A percentile compares a stretch with the other conserved stretches of the same genome.
Evolutionary conservation across 176 grass and related monocot genomes (phyloP).

Genomic region (Zea luxurians): DNA sequence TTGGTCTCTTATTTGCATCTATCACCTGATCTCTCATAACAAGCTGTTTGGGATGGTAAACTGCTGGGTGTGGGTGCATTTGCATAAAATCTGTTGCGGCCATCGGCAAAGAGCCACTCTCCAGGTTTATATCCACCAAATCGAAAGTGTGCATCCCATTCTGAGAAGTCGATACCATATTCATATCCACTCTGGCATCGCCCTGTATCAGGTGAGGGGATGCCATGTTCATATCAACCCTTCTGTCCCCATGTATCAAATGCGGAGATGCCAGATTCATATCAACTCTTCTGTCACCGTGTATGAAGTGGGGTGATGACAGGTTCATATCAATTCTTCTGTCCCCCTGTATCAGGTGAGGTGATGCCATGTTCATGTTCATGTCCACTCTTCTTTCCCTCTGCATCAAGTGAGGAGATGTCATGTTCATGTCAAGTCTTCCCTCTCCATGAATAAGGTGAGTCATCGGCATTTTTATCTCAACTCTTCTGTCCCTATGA

Average conservation of each 20-base stretch:
- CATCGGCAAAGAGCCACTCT: constrained; percentile 54
- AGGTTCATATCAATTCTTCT: constrained; percentile 57
- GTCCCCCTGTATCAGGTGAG: constrained; percentile 47
- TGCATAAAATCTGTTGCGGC: constrained; percentile 64
- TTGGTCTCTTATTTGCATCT: constrained; percentile 63
- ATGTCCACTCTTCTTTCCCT: constrained; percentile 56
- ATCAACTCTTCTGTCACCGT: constrained; percentile 33
- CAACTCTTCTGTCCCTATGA: constrained; percentile 44
- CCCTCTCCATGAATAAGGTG: constrained; percentile 46
- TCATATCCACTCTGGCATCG: constrained; percentile 53
- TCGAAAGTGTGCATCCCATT: constrained; percentile 52
- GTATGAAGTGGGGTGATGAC: constrained; percentile 42
- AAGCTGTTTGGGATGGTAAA: constrained; percentile 55
- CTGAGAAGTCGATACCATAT: constrained; percentile 54
- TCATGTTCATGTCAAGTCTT: constrained; percentile 58
- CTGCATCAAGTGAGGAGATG: constrained; percentile 55
- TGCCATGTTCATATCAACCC: constrained; percentile 58
- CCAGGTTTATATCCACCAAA: constrained; percentile 58
- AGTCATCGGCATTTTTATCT: constrained; percentile 31
- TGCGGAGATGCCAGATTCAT: constrained; percentile 45
- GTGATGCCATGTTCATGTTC: constrained; percentile 54
- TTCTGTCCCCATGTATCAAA: constrained; percentile 48
- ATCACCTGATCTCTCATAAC: constrained; percentile 55
- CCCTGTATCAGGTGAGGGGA: constrained; percentile 47
- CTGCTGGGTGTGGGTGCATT: constrained; percentile 52